Conservation (phyloP, 805 yeast species). For the Candida saitoana region DNA sequence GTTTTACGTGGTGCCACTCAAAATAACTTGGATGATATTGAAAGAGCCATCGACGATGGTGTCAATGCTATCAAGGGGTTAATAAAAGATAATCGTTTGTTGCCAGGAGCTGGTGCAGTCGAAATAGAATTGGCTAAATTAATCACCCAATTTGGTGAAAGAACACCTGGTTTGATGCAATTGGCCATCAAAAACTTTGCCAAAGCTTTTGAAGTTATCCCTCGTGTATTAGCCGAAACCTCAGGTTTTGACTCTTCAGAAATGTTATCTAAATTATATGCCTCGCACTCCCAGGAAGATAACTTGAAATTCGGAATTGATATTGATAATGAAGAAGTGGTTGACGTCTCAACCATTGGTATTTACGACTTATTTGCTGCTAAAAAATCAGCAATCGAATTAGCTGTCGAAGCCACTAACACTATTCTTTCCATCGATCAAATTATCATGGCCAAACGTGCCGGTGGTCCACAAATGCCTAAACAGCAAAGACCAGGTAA, state of each 20-base stretch:
- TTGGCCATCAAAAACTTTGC: constrained; percentile 93
- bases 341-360: constrained; percentile 65
- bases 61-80: constrained; percentile 88
- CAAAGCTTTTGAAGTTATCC: constrained; percentile 89
- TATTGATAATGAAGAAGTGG: constrained; percentile 62
- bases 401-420: constrained; percentile 93
- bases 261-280: constrained; percentile 81
- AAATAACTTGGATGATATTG: constrained; percentile 88
- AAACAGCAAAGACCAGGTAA: constrained; percentile 82
- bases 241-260: constrained; percentile 90
- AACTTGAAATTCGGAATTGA: constrained; percentile 63
- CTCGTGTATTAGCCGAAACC: constrained; percentile 89
- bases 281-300: constrained; percentile 66
- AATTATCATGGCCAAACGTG: constrained; percentile 97
- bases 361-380: constrained; percentile 77
- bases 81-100: constrained; percentile 68
- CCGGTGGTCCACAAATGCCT: constrained; percentile 96
- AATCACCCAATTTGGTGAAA: constrained; percentile 82
- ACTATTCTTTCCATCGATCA: constrained; percentile 92
- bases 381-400: constrained; percentile 81
- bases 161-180: constrained; percentile 88
- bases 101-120: constrained; percentile 96
- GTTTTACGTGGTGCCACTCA: constrained; percentile 95
- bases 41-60: constrained; percentile 97
- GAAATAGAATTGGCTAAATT: constrained; percentile 84